Evolutionary conservation across 2,329 filamentous ascomycete species (phyloP).

Genomic region (Sporothrix luriei): DNA sequence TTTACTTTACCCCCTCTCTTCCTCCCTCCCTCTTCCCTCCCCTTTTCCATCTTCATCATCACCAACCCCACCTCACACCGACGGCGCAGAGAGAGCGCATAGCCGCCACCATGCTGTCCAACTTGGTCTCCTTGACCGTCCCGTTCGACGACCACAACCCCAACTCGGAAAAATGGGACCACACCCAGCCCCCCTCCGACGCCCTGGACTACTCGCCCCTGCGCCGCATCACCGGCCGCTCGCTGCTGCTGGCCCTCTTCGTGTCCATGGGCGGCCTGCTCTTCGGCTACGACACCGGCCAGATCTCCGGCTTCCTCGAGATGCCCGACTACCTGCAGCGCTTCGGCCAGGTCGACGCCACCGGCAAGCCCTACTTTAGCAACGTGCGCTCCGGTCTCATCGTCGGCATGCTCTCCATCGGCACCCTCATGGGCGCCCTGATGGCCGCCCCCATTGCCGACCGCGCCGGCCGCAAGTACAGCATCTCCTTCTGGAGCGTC

Average conservation of each 20-base stretch:
- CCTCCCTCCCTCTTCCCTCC: too few species aligned
- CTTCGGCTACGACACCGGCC: constrained; percentile 62
- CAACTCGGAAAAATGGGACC: constrained; percentile 28
- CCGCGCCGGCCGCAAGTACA: constrained; percentile 59
- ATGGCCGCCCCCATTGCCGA: constrained; percentile 59
- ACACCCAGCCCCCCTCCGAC: constrained; percentile 24
- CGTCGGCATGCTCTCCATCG: constrained; percentile 60
- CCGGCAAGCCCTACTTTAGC: constrained; percentile 47
- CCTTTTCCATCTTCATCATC: background rate
- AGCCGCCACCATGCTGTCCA: constrained; percentile 16
- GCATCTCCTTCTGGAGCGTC: constrained; percentile 55
- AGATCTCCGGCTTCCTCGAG: constrained; percentile 57
- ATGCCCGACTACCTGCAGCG: constrained; percentile 59
- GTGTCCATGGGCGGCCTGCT: constrained; percentile 36
- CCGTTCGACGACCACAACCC: constrained; percentile 34
- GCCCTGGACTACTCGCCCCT: constrained; percentile 35
- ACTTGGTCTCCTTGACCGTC: constrained; percentile 26
- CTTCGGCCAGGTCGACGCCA: constrained; percentile 52
- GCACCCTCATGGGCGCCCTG: constrained; percentile 58
- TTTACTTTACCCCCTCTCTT: too few species aligned
- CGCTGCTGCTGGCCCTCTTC: constrained; percentile 32
- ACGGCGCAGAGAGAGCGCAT: background rate
- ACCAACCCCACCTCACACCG: background rate
- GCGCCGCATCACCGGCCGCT: constrained; percentile 29
- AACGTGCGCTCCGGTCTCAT: constrained; percentile 54